These are phyloP conservation scores for Coemansia sp. DNA, from an alignment of 371 early-diverging fungal genomes.

Conservation along the genomic window DNA sequence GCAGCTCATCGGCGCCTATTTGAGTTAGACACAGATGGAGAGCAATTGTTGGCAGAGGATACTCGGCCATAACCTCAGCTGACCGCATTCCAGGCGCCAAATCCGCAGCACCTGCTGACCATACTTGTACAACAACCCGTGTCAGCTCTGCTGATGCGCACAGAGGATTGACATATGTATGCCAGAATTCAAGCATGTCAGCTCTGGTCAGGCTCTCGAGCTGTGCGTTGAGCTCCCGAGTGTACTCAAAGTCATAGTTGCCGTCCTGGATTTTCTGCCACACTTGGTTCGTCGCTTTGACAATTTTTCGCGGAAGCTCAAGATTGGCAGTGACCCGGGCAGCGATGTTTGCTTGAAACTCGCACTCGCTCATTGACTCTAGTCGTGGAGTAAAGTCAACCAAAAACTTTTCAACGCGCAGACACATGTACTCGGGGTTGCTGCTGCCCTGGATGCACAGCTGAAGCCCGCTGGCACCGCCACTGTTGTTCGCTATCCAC, in stretches of 20 bases:
- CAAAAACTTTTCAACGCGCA: constrained; percentile 17
- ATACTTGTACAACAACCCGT: constrained; percentile 15
- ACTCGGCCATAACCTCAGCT: not conserved
- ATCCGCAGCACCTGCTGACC: not conserved
- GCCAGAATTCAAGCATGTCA: constrained; percentile 12
- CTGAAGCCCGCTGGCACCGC: not conserved
- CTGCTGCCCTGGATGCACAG: constrained; percentile 5
- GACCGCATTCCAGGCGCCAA: not conserved
- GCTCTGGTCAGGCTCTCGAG: not conserved
- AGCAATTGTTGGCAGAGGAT: constrained; percentile 6
- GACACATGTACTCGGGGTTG: constrained; percentile 14
- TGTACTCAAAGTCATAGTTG: constrained; percentile 13
- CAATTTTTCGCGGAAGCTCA: constrained; percentile 1
- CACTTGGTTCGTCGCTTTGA: not conserved
- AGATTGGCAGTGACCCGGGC: not conserved
- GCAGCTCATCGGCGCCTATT: not conserved
- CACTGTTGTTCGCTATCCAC: not conserved
- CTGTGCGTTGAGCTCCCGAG: not conserved
- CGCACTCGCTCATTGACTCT: not conserved
- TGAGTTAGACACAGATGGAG: constrained; percentile 13
- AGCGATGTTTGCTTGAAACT: not conserved
- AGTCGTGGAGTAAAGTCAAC: constrained; percentile 1
- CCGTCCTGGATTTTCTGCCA: constrained; percentile 7
- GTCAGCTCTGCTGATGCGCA: not conserved
- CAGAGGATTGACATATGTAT: not conserved